phyloP scores from a whole-genome alignment of 2,329 filamentous ascomycete genomes.

The Colletotrichum sp. region DNA sequence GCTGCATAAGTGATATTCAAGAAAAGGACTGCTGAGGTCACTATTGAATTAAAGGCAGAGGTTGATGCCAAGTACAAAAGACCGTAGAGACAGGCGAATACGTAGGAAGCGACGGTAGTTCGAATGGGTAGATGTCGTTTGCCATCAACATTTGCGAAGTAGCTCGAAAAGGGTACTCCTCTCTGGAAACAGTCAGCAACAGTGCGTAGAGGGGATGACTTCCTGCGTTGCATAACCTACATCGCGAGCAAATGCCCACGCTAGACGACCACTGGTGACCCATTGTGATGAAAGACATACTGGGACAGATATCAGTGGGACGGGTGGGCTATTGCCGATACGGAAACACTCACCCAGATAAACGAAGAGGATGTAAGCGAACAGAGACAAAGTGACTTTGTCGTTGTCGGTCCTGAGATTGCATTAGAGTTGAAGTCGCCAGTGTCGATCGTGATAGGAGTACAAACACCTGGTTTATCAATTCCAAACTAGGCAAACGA shows the following conservation, averaged over 20 bases:
- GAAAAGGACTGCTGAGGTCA: constrained; percentile 30
- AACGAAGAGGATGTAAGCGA: not conserved
- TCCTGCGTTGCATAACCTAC: constrained; percentile 18
- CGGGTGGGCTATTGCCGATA: not conserved
- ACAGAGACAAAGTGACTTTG: not conserved
- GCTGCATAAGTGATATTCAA: constrained; percentile 34
- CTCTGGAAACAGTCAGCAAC: not conserved
- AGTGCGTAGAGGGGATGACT: not conserved
- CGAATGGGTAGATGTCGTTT: constrained; percentile 28
- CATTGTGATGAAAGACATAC: constrained; percentile 31
- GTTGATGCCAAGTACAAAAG: constrained; percentile 34
- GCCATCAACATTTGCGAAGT: constrained; percentile 27
- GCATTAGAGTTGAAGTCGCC: constrained; percentile 18
- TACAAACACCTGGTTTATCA: not conserved
- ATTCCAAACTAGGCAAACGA: constrained; percentile 1
- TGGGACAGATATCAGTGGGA: not conserved
- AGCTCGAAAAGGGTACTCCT: constrained; percentile 27
- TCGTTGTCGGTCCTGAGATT: not conserved
- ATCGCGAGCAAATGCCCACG: constrained; percentile 37
- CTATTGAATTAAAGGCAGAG: constrained; percentile 36
- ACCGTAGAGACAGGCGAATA: constrained; percentile 32
- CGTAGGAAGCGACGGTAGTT: constrained; percentile 28
- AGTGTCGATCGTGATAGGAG: not conserved
- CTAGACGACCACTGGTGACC: constrained; percentile 33
- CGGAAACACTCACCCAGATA: not conserved